Base-by-base conservation (phyloP, 129 eudicot genomes). In the Saussurea involucrata region DNA sequence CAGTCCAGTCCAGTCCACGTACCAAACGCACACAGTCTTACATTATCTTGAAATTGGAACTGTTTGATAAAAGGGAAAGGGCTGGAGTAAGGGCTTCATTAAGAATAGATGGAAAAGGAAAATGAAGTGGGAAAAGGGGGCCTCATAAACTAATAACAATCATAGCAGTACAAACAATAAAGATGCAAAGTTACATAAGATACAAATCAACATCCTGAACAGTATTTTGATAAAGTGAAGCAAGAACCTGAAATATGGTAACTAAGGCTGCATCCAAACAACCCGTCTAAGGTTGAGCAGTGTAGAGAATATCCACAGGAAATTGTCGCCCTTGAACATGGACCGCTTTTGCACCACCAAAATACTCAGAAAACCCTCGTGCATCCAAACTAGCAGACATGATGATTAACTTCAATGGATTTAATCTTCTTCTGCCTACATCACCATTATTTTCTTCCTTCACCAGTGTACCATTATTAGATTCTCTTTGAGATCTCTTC, bases 301-400 rank as follows among this genome's bases (percentile, higher is more conserved):
- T 90, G 75, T 95, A 95, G 36, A 88, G 77, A 75, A 92, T 80
- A 79, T 95, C 96, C 5, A 95, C 97, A 6, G 99, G 97, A 86
- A 83, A 90, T 71, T 95, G 99, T 68, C 97, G 88, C 40, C 99
- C 99, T 66, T 85, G 87, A 69, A 95, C 96, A 88, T 95, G 97
- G 71, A 92, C 95, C 76, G 95, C 99, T 76, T 81, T 90, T 77
- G 99, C 99, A 82, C 96, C 97, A 72, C 86, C 87, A 84, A 95
- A 95, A 83, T 85, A 95, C 78, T 95, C 96, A 2, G 97, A 92
- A 58, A 95, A 92, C 15, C 86, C 91, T 13, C 87, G 84, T 44
- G 99, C 97, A 88, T 95, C 99, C 83, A 95, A 82, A 90, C 97
- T 95, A 73, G 99, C 99, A 73, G 96, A 92, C 99, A 95, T 95